Evolutionary conservation across 1,284 basidiomycete species (phyloP).

Genomic region (Macrocybe sp.): DNA sequence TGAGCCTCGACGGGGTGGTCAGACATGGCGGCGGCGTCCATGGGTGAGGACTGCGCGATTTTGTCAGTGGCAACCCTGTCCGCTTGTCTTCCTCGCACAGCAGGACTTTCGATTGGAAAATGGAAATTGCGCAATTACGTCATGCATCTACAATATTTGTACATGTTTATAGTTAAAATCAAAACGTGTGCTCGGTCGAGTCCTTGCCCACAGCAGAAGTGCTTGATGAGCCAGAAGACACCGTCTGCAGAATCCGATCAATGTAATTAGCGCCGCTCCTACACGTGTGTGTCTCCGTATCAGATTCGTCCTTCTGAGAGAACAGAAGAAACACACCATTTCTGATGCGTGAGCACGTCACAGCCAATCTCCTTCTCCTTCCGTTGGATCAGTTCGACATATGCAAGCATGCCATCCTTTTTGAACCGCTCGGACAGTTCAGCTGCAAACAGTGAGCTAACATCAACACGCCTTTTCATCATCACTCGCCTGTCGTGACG

Average conservation of each 20-base stretch:
- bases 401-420: slow-evolving; percentile 84
- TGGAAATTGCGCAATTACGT: neutral
- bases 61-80: too few species aligned
- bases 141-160: neutral
- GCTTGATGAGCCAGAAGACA: slow-evolving; percentile 80
- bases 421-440: slow-evolving; percentile 76
- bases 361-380: slow-evolving; percentile 90
- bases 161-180: neutral
- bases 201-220: slow-evolving; percentile 79
- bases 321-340: slow-evolving; percentile 52
- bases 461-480: slow-evolving; percentile 4
- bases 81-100: too few species aligned
- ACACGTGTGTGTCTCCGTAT: slow-evolving; percentile 6
- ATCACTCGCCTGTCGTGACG: slow-evolving; percentile 61
- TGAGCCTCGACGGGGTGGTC: slow-evolving; percentile 25
- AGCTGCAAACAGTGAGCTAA: slow-evolving; percentile 33
- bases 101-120: too few species aligned
- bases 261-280: slow-evolving; percentile 88
- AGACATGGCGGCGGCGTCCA: slow-evolving; percentile 24
- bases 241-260: slow-evolving; percentile 70
- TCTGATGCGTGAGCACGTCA: slow-evolving; percentile 90
- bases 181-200: slow-evolving; percentile 84
- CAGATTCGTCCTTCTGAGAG: neutral
- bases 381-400: slow-evolving; percentile 79
- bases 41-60: neutral